Conservation (phyloP, 1,139 yeast genomes). For the Nadsonia commutata region DNA sequence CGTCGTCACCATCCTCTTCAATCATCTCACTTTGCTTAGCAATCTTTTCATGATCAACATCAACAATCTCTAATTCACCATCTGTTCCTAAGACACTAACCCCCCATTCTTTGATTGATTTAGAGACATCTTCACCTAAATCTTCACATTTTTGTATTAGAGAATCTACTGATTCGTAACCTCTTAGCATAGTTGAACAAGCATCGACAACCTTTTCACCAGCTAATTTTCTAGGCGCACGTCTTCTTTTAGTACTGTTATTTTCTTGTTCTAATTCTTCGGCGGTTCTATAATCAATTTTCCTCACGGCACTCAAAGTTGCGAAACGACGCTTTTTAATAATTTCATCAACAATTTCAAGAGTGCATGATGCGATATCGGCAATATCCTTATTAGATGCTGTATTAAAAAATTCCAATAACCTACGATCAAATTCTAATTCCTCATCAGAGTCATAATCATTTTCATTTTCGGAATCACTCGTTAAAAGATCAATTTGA, state of each 20-base stretch:
- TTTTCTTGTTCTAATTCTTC: conserved; percentile 15
- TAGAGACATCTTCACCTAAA: conserved; percentile 55
- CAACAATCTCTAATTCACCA: conserved; percentile 19
- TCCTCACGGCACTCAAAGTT: conserved; percentile 42
- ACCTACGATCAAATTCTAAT: conserved; percentile 42
- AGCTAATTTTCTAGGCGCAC: conserved; percentile 33
- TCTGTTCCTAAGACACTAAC: conserved; percentile 45
- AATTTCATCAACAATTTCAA: conserved; percentile 50
- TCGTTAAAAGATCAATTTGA: conserved; percentile 12
- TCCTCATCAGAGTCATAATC: conserved; percentile 33
- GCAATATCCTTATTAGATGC: conserved; percentile 63
- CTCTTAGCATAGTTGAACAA: conserved; percentile 54
- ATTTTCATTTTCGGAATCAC: conserved; percentile 22
- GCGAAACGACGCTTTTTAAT: conserved; percentile 53
- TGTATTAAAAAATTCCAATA: conserved; percentile 62
- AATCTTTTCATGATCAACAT: conserved; percentile 11
- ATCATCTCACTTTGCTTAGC: conserved; percentile 7
- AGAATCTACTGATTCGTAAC: conserved; percentile 89
- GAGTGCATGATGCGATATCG: conserved; percentile 62
- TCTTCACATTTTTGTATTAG: conserved; percentile 70
- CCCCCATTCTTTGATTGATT: conserved; percentile 79
- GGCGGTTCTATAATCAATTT: conserved; percentile 32
- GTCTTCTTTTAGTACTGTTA: conserved; percentile 17
- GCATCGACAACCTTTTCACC: conserved; percentile 70
- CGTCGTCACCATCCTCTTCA: conserved; percentile 15